These are phyloP conservation scores for Tetratostichococcus sp. DNA, from an alignment of 139 green algal species.

Conservation along the genomic window DNA sequence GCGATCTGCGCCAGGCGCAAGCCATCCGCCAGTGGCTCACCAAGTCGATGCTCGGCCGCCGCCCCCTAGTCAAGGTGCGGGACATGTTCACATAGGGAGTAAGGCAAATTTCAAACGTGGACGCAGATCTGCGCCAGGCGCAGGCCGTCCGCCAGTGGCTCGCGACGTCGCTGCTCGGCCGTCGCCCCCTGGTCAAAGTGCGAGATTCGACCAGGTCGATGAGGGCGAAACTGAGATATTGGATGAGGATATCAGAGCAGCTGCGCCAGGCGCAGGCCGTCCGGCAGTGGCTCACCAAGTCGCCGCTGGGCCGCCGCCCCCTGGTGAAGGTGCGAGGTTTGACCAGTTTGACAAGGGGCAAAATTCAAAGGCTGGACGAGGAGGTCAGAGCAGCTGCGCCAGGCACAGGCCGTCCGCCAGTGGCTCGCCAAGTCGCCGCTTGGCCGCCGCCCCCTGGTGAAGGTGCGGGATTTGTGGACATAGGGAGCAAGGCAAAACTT, in stretches of 20 bases:
- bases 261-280: constrained; percentile 28
- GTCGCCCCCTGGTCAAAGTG: constrained; percentile 67
- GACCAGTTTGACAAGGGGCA: too few relatives aligned
- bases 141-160: constrained; percentile 55
- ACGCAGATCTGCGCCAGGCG: constrained; percentile 25
- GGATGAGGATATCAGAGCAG: too few relatives aligned
- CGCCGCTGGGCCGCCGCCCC: constrained; percentile 52
- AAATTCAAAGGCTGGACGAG: too few relatives aligned
- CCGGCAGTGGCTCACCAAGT: constrained; percentile 63
- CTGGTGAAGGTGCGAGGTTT: constrained; percentile 54
- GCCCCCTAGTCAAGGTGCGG: too few relatives aligned
- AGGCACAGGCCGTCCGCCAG: constrained; percentile 23
- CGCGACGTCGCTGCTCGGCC: constrained; percentile 51
- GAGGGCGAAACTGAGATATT: too few relatives aligned
- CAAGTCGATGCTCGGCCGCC: too few relatives aligned
- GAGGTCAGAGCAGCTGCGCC: constrained; percentile 23
- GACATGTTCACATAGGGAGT: too few relatives aligned
- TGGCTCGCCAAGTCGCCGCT: constrained; percentile 71
- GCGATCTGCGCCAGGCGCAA: too few relatives aligned
- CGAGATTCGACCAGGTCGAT: too few relatives aligned
- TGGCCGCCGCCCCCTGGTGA: constrained; percentile 67
- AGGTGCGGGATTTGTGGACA: constrained; percentile 16
- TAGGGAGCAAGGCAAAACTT: too few relatives aligned
- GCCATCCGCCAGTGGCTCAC: too few relatives aligned
- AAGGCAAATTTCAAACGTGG: too few relatives aligned